These are phyloP conservation scores for Lasiosphaeria hispida DNA, from an alignment of 495 filamentous ascomycete genomes.

Conservation along the genomic window DNA sequence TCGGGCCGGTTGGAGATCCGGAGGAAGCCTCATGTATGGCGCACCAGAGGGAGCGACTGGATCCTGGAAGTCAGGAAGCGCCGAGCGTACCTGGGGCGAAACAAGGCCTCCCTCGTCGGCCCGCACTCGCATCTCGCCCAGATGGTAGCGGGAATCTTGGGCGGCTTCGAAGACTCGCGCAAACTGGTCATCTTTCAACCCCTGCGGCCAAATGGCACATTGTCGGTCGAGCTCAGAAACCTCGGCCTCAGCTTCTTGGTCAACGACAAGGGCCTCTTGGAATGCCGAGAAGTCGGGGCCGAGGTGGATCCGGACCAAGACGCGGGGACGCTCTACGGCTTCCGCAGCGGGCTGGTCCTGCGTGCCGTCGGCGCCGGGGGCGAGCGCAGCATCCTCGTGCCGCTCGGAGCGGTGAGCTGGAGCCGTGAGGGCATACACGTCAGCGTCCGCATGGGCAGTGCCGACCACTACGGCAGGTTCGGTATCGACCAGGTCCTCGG, in stretches of 20 bases:
- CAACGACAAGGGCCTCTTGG: not conserved
- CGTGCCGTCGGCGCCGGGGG: not conserved
- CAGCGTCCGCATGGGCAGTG: not conserved
- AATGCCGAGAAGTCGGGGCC: constrained; percentile 1
- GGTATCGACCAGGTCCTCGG: constrained; percentile 2
- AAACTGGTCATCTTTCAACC: not conserved
- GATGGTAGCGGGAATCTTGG: not conserved
- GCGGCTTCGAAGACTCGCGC: not conserved
- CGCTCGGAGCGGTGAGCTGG: not conserved
- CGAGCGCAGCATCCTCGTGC: constrained; percentile 9
- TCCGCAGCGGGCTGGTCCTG: constrained; percentile 2
- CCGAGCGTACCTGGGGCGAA: not conserved
- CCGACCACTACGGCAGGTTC: not conserved
- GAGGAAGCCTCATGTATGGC: constrained; percentile 1
- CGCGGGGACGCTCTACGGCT: constrained; percentile 7
- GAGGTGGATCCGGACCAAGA: constrained; percentile 12
- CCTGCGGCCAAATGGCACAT: not conserved
- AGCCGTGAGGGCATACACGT: not conserved
- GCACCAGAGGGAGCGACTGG: not conserved
- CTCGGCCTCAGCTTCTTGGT: not conserved
- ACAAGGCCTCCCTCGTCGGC: not conserved
- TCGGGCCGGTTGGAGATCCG: constrained; percentile 8
- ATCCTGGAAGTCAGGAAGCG: not conserved
- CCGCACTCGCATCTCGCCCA: not conserved
- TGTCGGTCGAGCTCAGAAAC: not conserved